Evolutionary conservation across 495 filamentous ascomycete genomes (phyloP), one percentile per base, ranked within the genome.

Genomic region (Aspergillus sparsus): DNA sequence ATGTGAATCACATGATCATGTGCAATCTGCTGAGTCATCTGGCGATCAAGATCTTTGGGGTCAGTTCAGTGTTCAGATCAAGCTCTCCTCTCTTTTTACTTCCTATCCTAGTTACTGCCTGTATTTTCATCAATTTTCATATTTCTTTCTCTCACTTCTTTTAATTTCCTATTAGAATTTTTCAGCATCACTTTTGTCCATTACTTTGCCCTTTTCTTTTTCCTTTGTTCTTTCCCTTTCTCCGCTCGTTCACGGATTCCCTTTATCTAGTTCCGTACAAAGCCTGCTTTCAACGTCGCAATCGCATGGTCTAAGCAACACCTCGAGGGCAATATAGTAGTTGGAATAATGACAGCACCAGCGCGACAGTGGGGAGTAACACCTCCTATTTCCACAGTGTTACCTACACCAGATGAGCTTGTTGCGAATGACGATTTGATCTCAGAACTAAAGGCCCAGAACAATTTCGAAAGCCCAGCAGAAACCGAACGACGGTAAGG

Each of bases 401-500:
- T 90, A 15, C 95, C 95, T 12, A 92, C 89, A 12, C 78, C 85
- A 42, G 75, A 79, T 32, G 93, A 98, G 66, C 81, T 89, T 42
- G 79, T 84, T 58, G 82, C 88, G 13, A 93, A 91, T 68, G 84
- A 90, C 57, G 80, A 86, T 46, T 84, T 98, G 39, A 82, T 95
- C 44, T 83, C 87, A 15, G 92, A 96, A 71, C 76, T 98, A 55
- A 80, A 79, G 70, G 80, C 81, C 11, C 90, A 97, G 71, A 92
- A 96, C 74, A 96, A 93, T 56, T 98, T 97, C 64, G 93, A 98
- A 70, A 83, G 80, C 36, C 78, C 82, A 7, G 76, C 86, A 53
- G 94, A 95, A 71, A 97, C 90, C 0, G 83, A 91, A 62, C 88
- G 86, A 60, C 86, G 91, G 89, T 89, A 74, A 52, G 78, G 55